Conservation (phyloP, 768 basidiomycete species). For the Boletus sp. region DNA sequence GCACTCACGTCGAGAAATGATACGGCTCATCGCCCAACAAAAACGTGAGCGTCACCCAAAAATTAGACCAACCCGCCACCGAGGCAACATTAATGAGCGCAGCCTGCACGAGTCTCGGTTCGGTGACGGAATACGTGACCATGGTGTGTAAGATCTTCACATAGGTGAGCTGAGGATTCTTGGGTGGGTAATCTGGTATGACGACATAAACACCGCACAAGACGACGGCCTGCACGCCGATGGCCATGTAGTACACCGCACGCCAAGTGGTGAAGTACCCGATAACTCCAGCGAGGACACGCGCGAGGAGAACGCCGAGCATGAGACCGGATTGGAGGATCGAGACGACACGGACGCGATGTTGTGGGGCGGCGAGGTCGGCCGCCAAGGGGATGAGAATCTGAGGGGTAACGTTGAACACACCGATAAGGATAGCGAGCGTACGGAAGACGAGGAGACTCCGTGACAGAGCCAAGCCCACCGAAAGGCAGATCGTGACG, state of each 20-base stretch:
- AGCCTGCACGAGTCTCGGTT: slow-evolving; percentile 43
- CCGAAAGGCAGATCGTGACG: slow-evolving; percentile 36
- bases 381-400: slow-evolving; percentile 43
- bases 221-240: slow-evolving; percentile 33
- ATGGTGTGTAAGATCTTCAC: slow-evolving; percentile 36
- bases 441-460: slow-evolving; percentile 32
- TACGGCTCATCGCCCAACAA: slow-evolving; percentile 43
- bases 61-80: slow-evolving; percentile 32
- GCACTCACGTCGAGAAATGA: slow-evolving; percentile 34
- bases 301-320: slow-evolving; percentile 29
- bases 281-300: slow-evolving; percentile 39
- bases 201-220: slow-evolving; percentile 31
- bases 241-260: slow-evolving; percentile 41
- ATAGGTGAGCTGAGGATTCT: slow-evolving; percentile 38
- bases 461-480: slow-evolving; percentile 40
- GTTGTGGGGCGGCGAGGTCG: slow-evolving; percentile 39
- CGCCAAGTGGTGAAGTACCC: slow-evolving; percentile 42
- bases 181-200: slow-evolving; percentile 44
- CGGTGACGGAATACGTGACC: slow-evolving; percentile 38
- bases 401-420: slow-evolving; percentile 41
- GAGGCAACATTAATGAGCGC: slow-evolving; percentile 27
- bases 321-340: slow-evolving; percentile 34
- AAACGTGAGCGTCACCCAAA: slow-evolving; percentile 46
- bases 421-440: slow-evolving; percentile 37
- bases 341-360: slow-evolving; percentile 23